Percentiles rank a stretch among this genome's conserved stretches.
Evolutionary conservation across 2,329 filamentous ascomycete genomes (phyloP).

Genomic region (Colletotrichum scovillei): DNA sequence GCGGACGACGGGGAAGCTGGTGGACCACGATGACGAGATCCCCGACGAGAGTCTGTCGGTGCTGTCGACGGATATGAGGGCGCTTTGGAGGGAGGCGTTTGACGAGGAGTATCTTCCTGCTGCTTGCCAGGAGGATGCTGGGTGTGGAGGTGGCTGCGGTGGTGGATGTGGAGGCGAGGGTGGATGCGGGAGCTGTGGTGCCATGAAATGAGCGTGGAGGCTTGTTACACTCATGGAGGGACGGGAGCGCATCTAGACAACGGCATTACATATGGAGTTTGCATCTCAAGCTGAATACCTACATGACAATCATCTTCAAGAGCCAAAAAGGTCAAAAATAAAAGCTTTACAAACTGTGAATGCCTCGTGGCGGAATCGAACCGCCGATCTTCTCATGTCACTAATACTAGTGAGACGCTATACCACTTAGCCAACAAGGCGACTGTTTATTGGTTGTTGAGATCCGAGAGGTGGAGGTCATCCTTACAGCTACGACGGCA

Average conservation of each 20-base stretch:
- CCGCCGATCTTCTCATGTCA: slow-evolving; percentile 33
- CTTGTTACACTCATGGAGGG: too few species aligned
- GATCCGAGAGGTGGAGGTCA: accelerated
- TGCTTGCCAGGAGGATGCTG: slow-evolving; percentile 5
- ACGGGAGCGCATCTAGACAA: neutral
- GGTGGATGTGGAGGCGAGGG: slow-evolving; percentile 26
- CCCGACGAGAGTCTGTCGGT: slow-evolving; percentile 39
- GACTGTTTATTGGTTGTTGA: neutral
- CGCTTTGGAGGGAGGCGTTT: slow-evolving; percentile 45
- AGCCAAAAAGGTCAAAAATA: neutral
- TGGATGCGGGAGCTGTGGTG: slow-evolving; percentile 24
- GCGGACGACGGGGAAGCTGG: slow-evolving; percentile 38
- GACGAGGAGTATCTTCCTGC: slow-evolving; percentile 45
- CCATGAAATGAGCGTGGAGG: slow-evolving; percentile 16
- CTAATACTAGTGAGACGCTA: slow-evolving; percentile 34
- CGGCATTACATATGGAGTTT: neutral
- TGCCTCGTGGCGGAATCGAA: slow-evolving; percentile 36
- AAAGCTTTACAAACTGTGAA: too few species aligned
- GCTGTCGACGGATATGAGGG: slow-evolving; percentile 44
- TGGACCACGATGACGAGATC: slow-evolving; percentile 55
- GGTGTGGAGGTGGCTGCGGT: slow-evolving; percentile 27
- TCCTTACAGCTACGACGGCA: accelerated
- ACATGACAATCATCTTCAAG: neutral
- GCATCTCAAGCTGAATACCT: neutral
- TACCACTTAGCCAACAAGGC: slow-evolving; percentile 36